Percentiles rank a stretch among this genome's conserved stretches.
These are phyloP conservation scores for Fusarium sp. DNA, from an alignment of 2,329 filamentous ascomycete species.

Conservation along the genomic window DNA sequence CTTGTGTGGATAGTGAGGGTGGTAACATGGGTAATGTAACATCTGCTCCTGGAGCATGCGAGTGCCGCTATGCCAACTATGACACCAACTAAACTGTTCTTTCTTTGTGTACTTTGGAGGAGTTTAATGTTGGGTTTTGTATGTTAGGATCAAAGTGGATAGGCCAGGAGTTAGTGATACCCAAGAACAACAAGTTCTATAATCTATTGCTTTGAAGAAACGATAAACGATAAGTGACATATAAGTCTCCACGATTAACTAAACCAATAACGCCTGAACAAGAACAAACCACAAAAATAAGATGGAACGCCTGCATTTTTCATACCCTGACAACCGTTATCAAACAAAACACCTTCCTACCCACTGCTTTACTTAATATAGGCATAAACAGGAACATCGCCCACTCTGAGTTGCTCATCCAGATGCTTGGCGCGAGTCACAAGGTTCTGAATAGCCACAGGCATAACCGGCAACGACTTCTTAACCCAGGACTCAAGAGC, in stretches of 20 bases:
- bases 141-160: background rate
- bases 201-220: constrained; percentile 23
- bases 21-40: constrained; percentile 54
- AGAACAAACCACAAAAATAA: background rate
- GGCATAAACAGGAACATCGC: constrained; percentile 13
- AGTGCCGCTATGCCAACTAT: constrained; percentile 56
- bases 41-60: constrained; percentile 53
- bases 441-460: constrained; percentile 42
- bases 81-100: constrained; percentile 21
- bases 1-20: constrained; percentile 62
- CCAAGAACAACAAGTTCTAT: constrained; percentile 30
- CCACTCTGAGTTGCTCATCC: constrained; percentile 15
- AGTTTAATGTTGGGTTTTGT: background rate
- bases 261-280: background rate
- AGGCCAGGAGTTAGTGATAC: constrained; percentile 40
- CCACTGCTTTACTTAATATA: constrained; percentile 3
- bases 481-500: constrained; percentile 3
- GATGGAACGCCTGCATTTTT: constrained; percentile 1
- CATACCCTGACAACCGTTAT: constrained; percentile 6
- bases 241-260: background rate
- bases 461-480: constrained; percentile 23
- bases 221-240: background rate
- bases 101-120: background rate
- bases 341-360: background rate
- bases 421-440: constrained; percentile 25